These are phyloP conservation scores for Vanderwaltozyma verrucispora DNA, from an alignment of 805 yeast species.

Conservation along the genomic window DNA sequence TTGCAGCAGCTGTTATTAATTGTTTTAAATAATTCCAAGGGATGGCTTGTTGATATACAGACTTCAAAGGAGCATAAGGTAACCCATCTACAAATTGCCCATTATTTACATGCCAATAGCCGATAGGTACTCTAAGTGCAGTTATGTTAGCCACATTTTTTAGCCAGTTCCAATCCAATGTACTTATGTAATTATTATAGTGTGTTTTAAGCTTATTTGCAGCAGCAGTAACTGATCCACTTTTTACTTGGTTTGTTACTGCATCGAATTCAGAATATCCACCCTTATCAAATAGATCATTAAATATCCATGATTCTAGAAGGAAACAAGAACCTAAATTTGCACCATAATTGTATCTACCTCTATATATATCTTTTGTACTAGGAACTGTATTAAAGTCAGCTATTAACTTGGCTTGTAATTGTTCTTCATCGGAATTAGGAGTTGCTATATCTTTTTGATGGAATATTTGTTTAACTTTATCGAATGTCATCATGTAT, in stretches of 20 bases:
- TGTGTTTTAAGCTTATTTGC: conserved; percentile 45
- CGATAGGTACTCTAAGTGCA: conserved; percentile 77
- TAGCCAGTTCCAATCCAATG: conserved; percentile 76
- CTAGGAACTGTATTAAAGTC: conserved; percentile 6
- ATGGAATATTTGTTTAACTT: neutral
- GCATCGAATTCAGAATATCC: conserved; percentile 70
- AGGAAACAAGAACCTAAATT: conserved; percentile 78
- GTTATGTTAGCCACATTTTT: conserved; percentile 52
- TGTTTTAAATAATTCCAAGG: conserved; percentile 53
- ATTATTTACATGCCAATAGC: conserved; percentile 78
- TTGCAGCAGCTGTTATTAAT: conserved; percentile 49
- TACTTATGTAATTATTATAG: conserved; percentile 52
- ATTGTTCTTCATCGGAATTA: neutral
- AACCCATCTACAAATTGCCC: conserved; percentile 47
- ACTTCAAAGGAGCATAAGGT: conserved; percentile 44
- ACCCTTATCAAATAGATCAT: conserved; percentile 46
- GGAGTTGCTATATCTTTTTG: too few species aligned
- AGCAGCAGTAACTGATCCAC: conserved; percentile 46
- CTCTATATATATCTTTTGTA: conserved; percentile 41
- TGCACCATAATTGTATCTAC: conserved; percentile 66
- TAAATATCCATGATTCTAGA: conserved; percentile 70
- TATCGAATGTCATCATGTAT: neutral
- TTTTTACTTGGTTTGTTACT: conserved; percentile 37
- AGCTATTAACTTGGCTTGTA: neutral
- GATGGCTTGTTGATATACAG: conserved; percentile 52